phyloP scores from a whole-genome alignment of 2,329 filamentous ascomycete genomes.

The Xylariaceae sp. region DNA sequence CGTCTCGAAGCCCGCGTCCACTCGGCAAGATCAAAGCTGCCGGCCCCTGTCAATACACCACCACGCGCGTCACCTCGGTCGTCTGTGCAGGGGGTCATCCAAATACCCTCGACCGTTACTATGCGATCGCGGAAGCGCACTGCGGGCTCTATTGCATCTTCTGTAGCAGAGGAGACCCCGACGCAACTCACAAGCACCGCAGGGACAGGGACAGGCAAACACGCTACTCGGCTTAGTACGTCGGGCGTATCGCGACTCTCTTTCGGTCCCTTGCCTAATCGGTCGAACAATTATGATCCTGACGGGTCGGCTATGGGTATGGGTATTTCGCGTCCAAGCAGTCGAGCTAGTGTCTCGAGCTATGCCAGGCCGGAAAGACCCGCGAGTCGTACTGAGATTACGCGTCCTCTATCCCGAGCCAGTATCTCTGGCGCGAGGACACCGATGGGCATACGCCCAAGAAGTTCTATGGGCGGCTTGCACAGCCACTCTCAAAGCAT shows the following conservation, averaged over 20 bases:
- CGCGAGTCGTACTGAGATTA: constrained; percentile 61
- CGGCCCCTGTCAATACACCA: constrained; percentile 78
- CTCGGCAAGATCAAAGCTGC: constrained; percentile 87
- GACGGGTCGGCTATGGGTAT: constrained; percentile 47
- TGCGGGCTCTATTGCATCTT: constrained; percentile 61
- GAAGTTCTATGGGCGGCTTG: constrained; percentile 72
- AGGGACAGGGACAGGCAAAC: constrained; percentile 47
- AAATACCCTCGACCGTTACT: constrained; percentile 64
- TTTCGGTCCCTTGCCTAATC: constrained; percentile 66
- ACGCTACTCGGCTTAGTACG: constrained; percentile 65
- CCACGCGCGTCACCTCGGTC: constrained; percentile 79
- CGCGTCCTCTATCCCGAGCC: constrained; percentile 70
- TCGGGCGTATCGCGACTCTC: constrained; percentile 69
- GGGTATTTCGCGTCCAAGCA: constrained; percentile 73
- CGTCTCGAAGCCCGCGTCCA: constrained; percentile 93
- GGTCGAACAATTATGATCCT: constrained; percentile 53
- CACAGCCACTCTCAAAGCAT: constrained; percentile 66
- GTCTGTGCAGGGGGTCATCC: constrained; percentile 48
- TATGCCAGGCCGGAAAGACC: constrained; percentile 55
- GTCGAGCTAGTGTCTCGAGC: constrained; percentile 67
- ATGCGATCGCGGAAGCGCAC: constrained; percentile 75
- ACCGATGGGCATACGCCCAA: constrained; percentile 69
- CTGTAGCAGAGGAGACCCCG: constrained; percentile 58
- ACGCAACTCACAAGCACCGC: constrained; percentile 54
- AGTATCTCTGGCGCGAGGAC: constrained; percentile 68